A percentile compares a stretch with the other conserved stretches of the same genome.
Conservation (phyloP, 164 flowering plant genomes). For the Taxillus chinensis region DNA sequence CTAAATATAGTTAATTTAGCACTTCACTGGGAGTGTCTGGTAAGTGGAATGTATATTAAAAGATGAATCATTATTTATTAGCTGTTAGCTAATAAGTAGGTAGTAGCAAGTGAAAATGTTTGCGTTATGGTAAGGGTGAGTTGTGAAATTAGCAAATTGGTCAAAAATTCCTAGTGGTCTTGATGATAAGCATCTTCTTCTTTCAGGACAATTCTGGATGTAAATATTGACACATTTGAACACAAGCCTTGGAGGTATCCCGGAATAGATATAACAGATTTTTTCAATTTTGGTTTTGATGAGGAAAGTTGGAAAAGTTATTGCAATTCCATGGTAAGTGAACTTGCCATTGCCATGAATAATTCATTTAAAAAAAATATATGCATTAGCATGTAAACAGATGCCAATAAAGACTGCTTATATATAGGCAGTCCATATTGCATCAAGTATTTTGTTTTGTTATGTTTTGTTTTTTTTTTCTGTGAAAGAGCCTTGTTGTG, state of each 20-base stretch:
- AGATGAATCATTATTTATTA: too few relatives aligned
- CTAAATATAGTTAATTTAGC: too few relatives aligned
- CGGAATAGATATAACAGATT: conserved; percentile 50
- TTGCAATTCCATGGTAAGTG: conserved; percentile 43
- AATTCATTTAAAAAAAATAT: not conserved
- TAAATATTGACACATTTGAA: conserved; percentile 35
- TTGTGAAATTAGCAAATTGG: not conserved
- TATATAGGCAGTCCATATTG: too few relatives aligned
- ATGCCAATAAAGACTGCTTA: too few relatives aligned
- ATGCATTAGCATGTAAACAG: too few relatives aligned
- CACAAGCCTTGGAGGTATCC: conserved; percentile 54
- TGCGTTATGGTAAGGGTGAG: too few relatives aligned
- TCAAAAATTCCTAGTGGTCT: not conserved
- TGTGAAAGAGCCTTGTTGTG: not conserved
- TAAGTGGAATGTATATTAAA: too few relatives aligned
- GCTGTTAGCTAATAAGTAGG: too few relatives aligned
- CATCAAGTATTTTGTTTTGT: too few relatives aligned
- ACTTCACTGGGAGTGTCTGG: too few relatives aligned
- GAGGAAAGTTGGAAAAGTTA: conserved; percentile 62
- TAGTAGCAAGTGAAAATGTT: too few relatives aligned
- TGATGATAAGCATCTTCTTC: not conserved
- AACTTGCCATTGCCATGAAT: conserved; percentile 3
- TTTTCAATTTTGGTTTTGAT: conserved; percentile 55
- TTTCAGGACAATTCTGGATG: conserved; percentile 46
- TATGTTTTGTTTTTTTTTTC: too few relatives aligned